phyloP scores from a whole-genome alignment of 139 green algal genomes.

The Picochlorum sp. region DNA sequence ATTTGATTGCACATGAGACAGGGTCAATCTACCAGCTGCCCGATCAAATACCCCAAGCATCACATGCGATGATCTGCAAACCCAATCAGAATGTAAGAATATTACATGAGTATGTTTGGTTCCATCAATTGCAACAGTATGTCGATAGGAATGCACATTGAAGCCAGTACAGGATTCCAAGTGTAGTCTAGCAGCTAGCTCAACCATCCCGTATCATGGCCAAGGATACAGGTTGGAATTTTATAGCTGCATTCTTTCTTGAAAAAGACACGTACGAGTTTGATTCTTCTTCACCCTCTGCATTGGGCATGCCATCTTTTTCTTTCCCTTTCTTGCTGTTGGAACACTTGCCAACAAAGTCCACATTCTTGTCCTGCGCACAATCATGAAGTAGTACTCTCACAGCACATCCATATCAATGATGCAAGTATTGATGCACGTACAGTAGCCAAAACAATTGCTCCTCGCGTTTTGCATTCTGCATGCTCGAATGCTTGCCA shows the following conservation, averaged over 20 bases:
- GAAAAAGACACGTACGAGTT: neutral
- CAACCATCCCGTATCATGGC: neutral
- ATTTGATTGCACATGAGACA: slow-evolving; percentile 12
- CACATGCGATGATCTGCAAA: neutral
- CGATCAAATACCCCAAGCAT: slow-evolving; percentile 22
- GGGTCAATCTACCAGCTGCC: slow-evolving; percentile 13
- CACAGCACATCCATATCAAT: too few species aligned
- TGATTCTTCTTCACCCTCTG: too few species aligned
- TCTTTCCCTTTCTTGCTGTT: too few species aligned
- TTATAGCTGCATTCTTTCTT: neutral
- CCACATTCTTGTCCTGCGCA: slow-evolving; percentile 20
- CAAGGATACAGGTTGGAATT: neutral
- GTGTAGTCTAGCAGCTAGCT: neutral
- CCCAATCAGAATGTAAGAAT: neutral
- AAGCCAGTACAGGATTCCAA: slow-evolving; percentile 1
- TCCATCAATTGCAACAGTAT: neutral
- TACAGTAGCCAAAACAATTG: slow-evolving; percentile 27
- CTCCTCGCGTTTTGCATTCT: slow-evolving; percentile 15
- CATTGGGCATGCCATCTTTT: too few species aligned
- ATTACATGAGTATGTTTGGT: neutral
- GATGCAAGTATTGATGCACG: neutral
- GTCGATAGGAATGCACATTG: neutral
- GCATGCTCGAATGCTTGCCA: slow-evolving; percentile 24
- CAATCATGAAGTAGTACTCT: too few species aligned
- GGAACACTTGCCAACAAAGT: slow-evolving; percentile 15